These are phyloP conservation scores for Kluyveromyces sp. DNA, from an alignment of 1,139 yeast species.

Conservation along the genomic window DNA sequence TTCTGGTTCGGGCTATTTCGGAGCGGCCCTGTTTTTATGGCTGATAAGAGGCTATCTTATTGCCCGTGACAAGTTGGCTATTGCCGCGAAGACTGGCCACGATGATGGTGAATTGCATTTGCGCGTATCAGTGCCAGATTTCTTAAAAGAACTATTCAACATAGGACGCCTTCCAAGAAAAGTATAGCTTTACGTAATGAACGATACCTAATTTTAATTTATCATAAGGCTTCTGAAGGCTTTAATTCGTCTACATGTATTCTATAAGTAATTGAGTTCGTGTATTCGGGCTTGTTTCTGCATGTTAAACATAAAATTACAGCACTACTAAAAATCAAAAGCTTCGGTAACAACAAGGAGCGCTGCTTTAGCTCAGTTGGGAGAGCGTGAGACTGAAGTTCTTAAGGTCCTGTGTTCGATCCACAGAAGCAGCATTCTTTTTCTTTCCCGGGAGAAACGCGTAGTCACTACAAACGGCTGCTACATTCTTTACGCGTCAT, in stretches of 20 bases:
- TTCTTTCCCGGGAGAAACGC: constrained; percentile 7
- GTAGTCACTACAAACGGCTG: background rate
- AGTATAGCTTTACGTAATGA: background rate
- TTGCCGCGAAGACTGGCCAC: constrained; percentile 5
- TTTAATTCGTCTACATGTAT: too few relatives aligned
- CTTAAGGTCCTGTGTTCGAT: constrained; percentile 93
- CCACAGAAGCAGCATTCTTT: constrained; percentile 73
- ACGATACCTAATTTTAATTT: too few relatives aligned
- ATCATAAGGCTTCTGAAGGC: too few relatives aligned
- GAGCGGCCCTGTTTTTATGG: constrained; percentile 24
- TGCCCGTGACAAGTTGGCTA: constrained; percentile 14
- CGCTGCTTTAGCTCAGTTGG: constrained; percentile 27
- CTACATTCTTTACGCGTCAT: background rate
- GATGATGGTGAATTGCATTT: constrained; percentile 5
- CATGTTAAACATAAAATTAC: too few relatives aligned
- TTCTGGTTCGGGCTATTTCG: constrained; percentile 38
- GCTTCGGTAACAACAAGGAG: background rate
- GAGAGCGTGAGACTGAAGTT: constrained; percentile 26
- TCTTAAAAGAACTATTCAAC: background rate
- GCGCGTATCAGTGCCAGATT: background rate
- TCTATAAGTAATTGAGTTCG: too few relatives aligned
- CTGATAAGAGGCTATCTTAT: constrained; percentile 27
- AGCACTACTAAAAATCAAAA: too few relatives aligned
- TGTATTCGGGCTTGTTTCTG: too few relatives aligned
- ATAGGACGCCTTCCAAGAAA: constrained; percentile 1